These are phyloP conservation scores for Yamadazyma epiphylla DNA, from an alignment of 1,139 yeast species.

Conservation along the genomic window DNA sequence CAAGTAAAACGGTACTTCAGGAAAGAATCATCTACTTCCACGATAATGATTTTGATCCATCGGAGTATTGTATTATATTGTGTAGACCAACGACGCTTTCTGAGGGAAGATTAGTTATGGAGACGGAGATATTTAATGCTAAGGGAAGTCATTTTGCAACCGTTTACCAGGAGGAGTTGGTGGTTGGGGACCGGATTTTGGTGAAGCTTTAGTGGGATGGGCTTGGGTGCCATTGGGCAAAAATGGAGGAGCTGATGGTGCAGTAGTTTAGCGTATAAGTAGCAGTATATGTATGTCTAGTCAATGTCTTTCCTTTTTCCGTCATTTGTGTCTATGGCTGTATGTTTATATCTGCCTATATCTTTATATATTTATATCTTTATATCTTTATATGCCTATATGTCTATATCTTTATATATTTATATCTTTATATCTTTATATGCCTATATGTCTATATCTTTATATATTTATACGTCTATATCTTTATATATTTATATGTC, in stretches of 20 bases:
- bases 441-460: no score
- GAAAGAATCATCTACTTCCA: conserved; percentile 73
- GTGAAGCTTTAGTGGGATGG: conserved; percentile 14
- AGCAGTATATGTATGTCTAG: not conserved
- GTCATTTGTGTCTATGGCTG: no score
- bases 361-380: not conserved
- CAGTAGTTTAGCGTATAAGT: no score
- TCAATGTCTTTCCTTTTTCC: no score
- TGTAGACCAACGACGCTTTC: conserved; percentile 50
- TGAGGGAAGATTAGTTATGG: conserved; percentile 52
- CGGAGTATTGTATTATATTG: conserved; percentile 53
- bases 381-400: no score
- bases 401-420: no score
- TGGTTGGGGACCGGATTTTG: conserved; percentile 15
- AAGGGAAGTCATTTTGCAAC: conserved; percentile 59
- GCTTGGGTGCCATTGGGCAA: no score
- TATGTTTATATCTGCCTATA: not conserved
- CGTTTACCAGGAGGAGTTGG: conserved; percentile 65
- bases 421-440: not conserved
- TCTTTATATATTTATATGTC: no score
- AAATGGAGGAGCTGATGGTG: no score
- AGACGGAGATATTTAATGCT: conserved; percentile 53
- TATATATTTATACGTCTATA: no score
- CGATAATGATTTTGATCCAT: conserved; percentile 47
- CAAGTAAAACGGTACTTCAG: conserved; percentile 15